Conservation (phyloP, 805 yeast genomes). For the Yamadazyma scolyti region DNA sequence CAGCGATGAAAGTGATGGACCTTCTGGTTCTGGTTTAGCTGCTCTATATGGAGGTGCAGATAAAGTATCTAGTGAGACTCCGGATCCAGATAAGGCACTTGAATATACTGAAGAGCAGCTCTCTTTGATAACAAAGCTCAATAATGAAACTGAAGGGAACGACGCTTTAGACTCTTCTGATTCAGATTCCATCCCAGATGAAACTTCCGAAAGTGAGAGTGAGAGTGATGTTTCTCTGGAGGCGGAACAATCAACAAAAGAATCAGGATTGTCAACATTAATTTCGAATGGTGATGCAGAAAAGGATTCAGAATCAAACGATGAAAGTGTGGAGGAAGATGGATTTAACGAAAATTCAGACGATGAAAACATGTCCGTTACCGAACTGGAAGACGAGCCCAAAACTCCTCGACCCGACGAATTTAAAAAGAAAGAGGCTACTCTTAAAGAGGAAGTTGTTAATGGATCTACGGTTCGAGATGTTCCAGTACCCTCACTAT, state of each 20-base stretch:
- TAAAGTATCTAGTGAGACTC: constrained; percentile 9
- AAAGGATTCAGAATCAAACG: constrained; percentile 18
- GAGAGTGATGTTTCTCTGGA: constrained; percentile 11
- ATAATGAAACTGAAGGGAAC: constrained; percentile 8
- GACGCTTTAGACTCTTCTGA: constrained; percentile 6
- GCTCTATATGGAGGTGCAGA: constrained; percentile 25
- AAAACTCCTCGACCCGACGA: constrained; percentile 25
- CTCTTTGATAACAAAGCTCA: constrained; percentile 21
- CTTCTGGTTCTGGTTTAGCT: constrained; percentile 20
- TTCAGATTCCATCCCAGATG: constrained; percentile 13
- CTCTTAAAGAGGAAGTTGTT: constrained; percentile 24
- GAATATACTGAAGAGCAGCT: constrained; percentile 34
- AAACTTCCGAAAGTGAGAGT: constrained; percentile 12
- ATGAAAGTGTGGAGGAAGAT: constrained; percentile 13
- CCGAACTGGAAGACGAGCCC: constrained; percentile 29
- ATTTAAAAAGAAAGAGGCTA: constrained; percentile 6
- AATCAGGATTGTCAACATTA: constrained; percentile 15
- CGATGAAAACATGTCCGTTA: constrained; percentile 17
- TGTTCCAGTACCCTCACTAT: constrained; percentile 72
- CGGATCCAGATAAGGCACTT: constrained; percentile 8
- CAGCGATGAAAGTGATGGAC: constrained; percentile 9
- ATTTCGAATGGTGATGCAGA: constrained; percentile 9
- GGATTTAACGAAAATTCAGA: constrained; percentile 12
- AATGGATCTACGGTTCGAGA: constrained; percentile 47
- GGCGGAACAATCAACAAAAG: constrained; percentile 12